Conservation (phyloP, 129 eudicot species). For the Gnaphalium uliginosum region DNA sequence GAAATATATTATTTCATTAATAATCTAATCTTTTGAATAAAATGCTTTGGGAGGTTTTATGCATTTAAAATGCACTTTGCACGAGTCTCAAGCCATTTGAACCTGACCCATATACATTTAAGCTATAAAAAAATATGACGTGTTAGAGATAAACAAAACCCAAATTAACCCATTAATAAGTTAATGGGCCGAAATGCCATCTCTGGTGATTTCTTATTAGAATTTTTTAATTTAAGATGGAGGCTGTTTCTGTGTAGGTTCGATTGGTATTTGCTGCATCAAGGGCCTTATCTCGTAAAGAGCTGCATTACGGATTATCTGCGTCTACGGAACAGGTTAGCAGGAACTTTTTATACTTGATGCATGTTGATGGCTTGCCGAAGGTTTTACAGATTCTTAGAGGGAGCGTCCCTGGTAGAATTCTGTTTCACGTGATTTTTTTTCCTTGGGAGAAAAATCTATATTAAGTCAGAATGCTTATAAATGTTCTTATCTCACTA, state of each 20-base stretch:
- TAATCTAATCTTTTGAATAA: too few relatives aligned
- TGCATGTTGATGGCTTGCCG: not conserved
- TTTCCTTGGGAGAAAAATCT: too few relatives aligned
- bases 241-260: constrained; percentile 38
- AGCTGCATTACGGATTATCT: constrained; percentile 55
- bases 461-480: too few relatives aligned
- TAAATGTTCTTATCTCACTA: too few relatives aligned
- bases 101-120: too few relatives aligned
- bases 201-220: not conserved
- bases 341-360: not conserved
- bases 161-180: not conserved
- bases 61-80: too few relatives aligned
- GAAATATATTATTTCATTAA: too few relatives aligned
- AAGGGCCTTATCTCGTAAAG: constrained; percentile 56
- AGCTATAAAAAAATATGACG: too few relatives aligned
- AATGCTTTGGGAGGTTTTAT: too few relatives aligned
- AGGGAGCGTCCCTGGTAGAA: not conserved
- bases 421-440: not conserved
- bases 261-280: constrained; percentile 48
- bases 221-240: constrained; percentile 2
- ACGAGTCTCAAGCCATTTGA: too few relatives aligned
- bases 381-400: not conserved
- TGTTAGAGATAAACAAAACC: too few relatives aligned
- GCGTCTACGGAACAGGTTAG: constrained; percentile 64
- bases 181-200: not conserved